These are phyloP conservation scores for Pleurotus eryngii DNA, from an alignment of 768 basidiomycete genomes.

Conservation along the genomic window DNA sequence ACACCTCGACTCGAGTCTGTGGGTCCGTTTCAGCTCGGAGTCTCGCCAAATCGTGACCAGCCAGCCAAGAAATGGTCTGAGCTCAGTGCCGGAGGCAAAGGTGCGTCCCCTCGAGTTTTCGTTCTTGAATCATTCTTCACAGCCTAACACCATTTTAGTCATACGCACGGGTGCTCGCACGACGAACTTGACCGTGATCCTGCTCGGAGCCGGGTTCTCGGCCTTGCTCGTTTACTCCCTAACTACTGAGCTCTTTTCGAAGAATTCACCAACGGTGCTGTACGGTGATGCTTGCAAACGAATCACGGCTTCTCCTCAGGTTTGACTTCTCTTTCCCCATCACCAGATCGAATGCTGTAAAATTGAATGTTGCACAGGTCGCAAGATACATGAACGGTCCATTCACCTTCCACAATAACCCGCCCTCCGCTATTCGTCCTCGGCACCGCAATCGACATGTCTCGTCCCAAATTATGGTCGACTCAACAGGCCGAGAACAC, in stretches of 20 bases:
- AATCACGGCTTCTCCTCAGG: conserved; percentile 44
- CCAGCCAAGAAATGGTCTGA: conserved; percentile 77
- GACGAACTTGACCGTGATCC: conserved; percentile 50
- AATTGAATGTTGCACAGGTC: conserved; percentile 41
- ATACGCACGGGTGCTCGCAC: conserved; percentile 48
- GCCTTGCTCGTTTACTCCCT: conserved; percentile 74
- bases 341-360: background rate
- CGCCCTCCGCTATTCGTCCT: conserved; percentile 70
- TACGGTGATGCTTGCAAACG: conserved; percentile 61
- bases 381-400: conserved; percentile 65
- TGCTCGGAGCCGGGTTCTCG: conserved; percentile 80
- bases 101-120: conserved; percentile 31
- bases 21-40: conserved; percentile 77
- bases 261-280: conserved; percentile 81
- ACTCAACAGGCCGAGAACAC: conserved; percentile 73
- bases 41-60: conserved; percentile 50
- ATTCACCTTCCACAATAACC: conserved; percentile 76
- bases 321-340: conserved; percentile 20
- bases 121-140: too few species aligned
- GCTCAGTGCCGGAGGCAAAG: conserved; percentile 72
- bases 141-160: conserved; percentile 25
- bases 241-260: conserved; percentile 82
- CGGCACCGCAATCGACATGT: conserved; percentile 83
- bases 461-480: conserved; percentile 71
- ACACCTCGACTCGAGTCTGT: conserved; percentile 53